Evolutionary conservation across 331 rosid genomes (phyloP).

Genomic region (Quercus tomentella): DNA sequence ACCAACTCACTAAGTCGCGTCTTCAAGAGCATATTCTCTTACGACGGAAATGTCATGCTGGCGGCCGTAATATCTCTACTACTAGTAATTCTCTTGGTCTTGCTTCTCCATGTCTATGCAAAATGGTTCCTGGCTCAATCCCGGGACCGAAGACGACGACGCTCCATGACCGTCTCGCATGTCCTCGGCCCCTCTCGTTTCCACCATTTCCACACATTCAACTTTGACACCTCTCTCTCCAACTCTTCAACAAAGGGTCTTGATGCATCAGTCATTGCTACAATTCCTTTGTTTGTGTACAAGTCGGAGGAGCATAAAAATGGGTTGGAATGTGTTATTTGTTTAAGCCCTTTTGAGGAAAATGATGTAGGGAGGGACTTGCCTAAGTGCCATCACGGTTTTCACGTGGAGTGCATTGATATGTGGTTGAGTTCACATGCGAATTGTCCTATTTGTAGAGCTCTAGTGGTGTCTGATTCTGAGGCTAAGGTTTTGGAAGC

Average conservation of each 20-base stretch:
- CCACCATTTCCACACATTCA: slow-evolving; percentile 52
- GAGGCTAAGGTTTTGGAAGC: slow-evolving; percentile 5
- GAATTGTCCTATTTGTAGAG: slow-evolving; percentile 83
- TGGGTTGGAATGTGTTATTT: slow-evolving; percentile 69
- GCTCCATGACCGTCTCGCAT: slow-evolving; percentile 52
- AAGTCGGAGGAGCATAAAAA: slow-evolving; percentile 10
- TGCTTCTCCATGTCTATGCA: slow-evolving; percentile 87
- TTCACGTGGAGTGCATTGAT: slow-evolving; percentile 79
- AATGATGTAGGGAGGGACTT: slow-evolving; percentile 65
- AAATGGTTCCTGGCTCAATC: slow-evolving; percentile 79
- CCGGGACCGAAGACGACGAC: slow-evolving; percentile 35
- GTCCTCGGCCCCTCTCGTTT: slow-evolving; percentile 53
- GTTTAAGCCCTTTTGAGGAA: slow-evolving; percentile 58
- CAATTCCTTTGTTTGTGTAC: slow-evolving; percentile 66
- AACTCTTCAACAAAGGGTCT: slow-evolving; percentile 55
- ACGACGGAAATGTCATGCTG: slow-evolving; percentile 72
- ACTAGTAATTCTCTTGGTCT: slow-evolving; percentile 82
- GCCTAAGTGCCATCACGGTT: slow-evolving; percentile 73
- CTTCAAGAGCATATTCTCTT: slow-evolving; percentile 59
- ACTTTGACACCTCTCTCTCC: slow-evolving; percentile 36
- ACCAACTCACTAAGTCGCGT: slow-evolving; percentile 33
- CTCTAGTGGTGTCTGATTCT: slow-evolving; percentile 25
- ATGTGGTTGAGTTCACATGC: slow-evolving; percentile 85
- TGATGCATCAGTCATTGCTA: slow-evolving; percentile 39
- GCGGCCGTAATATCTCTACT: slow-evolving; percentile 79